These are phyloP conservation scores for Trichoderma asperellum DNA, from an alignment of 2,329 filamentous ascomycete genomes.

Conservation along the genomic window DNA sequence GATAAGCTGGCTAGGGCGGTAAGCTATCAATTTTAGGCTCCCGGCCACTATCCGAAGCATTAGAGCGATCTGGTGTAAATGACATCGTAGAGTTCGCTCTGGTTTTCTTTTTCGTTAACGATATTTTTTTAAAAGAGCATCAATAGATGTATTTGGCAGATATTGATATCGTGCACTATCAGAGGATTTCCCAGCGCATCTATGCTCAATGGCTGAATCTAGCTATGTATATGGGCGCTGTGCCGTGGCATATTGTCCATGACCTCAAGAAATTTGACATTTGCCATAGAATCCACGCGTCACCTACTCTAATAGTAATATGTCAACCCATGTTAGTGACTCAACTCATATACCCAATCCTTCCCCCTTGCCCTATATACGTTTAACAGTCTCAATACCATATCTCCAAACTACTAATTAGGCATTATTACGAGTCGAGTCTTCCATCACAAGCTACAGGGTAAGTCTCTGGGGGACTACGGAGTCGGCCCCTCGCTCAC, in stretches of 20 bases:
- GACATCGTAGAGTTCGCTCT: background rate
- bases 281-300: too few species aligned
- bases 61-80: background rate
- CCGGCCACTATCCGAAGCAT: background rate
- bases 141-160: background rate
- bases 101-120: background rate
- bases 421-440: background rate
- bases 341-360: too few species aligned
- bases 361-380: too few species aligned
- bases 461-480: conserved; percentile 1
- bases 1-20: conserved; percentile 3
- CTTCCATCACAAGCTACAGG: background rate
- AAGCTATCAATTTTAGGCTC: background rate
- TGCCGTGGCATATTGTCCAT: too few species aligned
- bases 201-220: background rate
- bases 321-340: background rate
- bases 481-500: conserved; percentile 20
- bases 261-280: too few species aligned
- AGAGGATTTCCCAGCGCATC: background rate
- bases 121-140: background rate
- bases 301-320: too few species aligned
- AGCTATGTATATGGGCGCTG: too few species aligned
- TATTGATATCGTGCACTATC: too few species aligned
- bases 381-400: background rate
- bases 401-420: background rate